Base-by-base conservation (phyloP, 2,329 filamentous ascomycete species). In the Colletotrichum aenigma region DNA sequence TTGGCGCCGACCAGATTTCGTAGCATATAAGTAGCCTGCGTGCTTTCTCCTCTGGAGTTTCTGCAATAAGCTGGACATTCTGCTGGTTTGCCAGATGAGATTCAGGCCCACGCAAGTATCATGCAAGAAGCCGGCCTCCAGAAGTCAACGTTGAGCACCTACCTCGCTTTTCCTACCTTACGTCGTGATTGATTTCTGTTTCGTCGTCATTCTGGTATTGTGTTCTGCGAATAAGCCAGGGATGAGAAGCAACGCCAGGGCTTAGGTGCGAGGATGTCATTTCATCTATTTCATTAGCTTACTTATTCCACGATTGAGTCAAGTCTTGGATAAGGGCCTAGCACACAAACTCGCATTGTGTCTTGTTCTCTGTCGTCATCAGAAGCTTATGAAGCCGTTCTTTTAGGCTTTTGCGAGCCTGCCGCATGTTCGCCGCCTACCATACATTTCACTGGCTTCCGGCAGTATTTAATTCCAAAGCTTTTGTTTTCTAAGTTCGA, bases 151-250 rank as follows among this genome's bases (percentile, higher is more conserved):
- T 6, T n/a, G 0, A 6, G 5, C 38, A 48, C 9, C 9, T n/a
- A 10, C 18, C 16, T n/a, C 18, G 18, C 18, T 12, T n/a, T 48
- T 7, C 43, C 43, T 48, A 3, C n/a, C 38, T 43, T n/a, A 21
- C 43, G 43, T n/a, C 10, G 43, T 1, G 43, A 13, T 48, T 0
- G 0, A 0, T 4, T 21, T 21, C 10, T 13, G 0, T 48, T 48
- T 3, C 0, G n/a, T 21, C 0, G 43, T 21, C 43, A 1, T 48
- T 0, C 43, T 21, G 3, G 43, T 21, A 4, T 21, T 13, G 0
- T 7, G 43, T 13, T 4, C 0, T 21, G 10, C n/a, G 6, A 48
- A 21, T 21, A 13, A 21, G 43, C 43, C 2, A 21, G 6, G n/a
- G 1, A 21, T 13, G 10, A 48, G 3, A 48, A 48, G n/a, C n/a